A percentile compares a stretch with the other conserved stretches of the same genome.
Evolutionary conservation across 176 grass and related monocot genomes (phyloP).

Genomic region (Oryza rufipogon): DNA sequence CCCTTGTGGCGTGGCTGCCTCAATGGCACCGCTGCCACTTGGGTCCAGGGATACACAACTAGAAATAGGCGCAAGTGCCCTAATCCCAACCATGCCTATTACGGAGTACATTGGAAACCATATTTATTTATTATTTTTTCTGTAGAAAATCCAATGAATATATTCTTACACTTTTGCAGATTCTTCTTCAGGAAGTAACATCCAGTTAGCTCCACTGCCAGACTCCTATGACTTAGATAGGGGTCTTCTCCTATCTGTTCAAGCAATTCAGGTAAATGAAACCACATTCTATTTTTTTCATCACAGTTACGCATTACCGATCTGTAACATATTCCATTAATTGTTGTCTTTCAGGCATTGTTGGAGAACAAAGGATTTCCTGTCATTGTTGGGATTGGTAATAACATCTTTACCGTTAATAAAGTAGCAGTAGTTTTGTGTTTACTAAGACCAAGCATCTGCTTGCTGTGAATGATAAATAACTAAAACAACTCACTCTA

Average conservation of each 20-base stretch:
- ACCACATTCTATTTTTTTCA: background rate
- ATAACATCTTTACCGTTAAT: conserved; percentile 36
- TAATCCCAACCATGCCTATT: too few species aligned
- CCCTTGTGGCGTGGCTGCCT: too few species aligned
- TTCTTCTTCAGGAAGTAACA: conserved; percentile 83
- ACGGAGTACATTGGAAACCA: background rate
- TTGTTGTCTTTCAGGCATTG: conserved; percentile 67
- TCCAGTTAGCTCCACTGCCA: conserved; percentile 72
- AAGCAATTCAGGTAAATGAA: conserved; percentile 87
- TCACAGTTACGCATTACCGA: background rate
- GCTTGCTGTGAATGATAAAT: conserved; percentile 2
- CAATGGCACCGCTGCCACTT: too few species aligned
- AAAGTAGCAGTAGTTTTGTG: background rate
- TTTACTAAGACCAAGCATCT: conserved; percentile 4
- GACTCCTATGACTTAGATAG: conserved; percentile 98
- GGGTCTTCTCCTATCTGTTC: conserved; percentile 93
- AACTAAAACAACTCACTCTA: background rate
- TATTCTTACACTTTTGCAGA: conserved; percentile 55
- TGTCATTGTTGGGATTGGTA: conserved; percentile 98
- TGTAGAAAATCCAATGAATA: conserved; percentile 34
- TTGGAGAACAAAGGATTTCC: conserved; percentile 99
- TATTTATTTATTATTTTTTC: background rate
- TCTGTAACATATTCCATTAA: conserved; percentile 31
- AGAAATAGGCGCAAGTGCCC: too few species aligned
- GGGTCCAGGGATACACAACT: too few species aligned